These are phyloP conservation scores for Hirsutella rhossiliensis DNA, from an alignment of 2,329 filamentous ascomycete species.

Conservation along the genomic window DNA sequence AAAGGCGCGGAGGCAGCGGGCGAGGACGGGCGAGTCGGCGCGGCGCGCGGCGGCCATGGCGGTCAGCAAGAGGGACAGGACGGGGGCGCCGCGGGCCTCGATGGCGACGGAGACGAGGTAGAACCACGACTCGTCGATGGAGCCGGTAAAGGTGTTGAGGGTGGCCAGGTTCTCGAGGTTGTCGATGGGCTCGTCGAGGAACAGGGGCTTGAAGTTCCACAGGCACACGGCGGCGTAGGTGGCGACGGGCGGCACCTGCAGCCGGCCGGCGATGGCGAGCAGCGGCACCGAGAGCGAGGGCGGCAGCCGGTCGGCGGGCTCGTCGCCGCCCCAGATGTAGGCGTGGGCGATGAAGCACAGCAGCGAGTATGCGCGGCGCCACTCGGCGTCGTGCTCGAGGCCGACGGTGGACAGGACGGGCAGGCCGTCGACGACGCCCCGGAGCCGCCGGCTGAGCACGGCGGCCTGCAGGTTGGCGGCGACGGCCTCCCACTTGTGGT, in stretches of 20 bases:
- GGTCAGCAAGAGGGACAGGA: conserved; percentile 77
- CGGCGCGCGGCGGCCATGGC: conserved; percentile 71
- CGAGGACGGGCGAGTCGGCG: conserved; percentile 59
- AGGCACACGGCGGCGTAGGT: conserved; percentile 86
- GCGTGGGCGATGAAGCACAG: conserved; percentile 86
- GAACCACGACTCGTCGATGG: conserved; percentile 96
- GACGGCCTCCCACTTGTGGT: conserved; percentile 87
- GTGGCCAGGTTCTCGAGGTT: conserved; percentile 80
- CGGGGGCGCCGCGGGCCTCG: conserved; percentile 78
- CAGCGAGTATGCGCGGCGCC: conserved; percentile 84
- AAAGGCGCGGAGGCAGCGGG: conserved; percentile 64
- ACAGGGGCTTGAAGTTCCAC: conserved; percentile 95
- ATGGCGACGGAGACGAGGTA: conserved; percentile 94
- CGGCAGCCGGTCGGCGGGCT: conserved; percentile 66
- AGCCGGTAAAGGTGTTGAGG: conserved; percentile 83
- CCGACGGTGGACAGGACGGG: conserved; percentile 74
- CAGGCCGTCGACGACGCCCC: conserved; percentile 65
- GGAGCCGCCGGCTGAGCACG: conserved; percentile 73
- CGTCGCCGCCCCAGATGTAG: conserved; percentile 92
- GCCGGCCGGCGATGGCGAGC: conserved; percentile 58
- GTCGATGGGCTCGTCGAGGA: conserved; percentile 69
- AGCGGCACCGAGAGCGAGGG: conserved; percentile 75
- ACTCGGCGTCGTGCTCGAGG: conserved; percentile 76
- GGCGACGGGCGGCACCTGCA: conserved; percentile 84
- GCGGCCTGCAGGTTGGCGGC: conserved; percentile 76